Percentiles rank a stretch among this genome's conserved stretches.
phyloP scores from a whole-genome alignment of 192 early-diverging fungal species.

The Coemansia sp. region DNA sequence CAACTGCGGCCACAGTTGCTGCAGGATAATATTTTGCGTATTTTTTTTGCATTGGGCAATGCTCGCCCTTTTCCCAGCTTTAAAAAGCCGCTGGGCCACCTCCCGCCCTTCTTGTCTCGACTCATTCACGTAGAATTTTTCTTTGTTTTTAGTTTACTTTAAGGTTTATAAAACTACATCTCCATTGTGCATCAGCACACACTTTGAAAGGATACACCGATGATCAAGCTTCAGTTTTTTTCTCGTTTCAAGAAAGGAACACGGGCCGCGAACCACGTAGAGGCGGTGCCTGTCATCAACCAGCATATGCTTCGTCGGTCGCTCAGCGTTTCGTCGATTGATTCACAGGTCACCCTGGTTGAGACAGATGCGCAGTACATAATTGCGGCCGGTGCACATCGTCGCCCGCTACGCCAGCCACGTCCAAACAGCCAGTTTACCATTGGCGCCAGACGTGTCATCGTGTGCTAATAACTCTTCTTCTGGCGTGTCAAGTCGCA shows the following conservation, averaged over 20 bases:
- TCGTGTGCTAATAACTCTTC: conserved; percentile 19
- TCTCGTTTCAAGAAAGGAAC: conserved; percentile 18
- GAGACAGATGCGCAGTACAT: background rate
- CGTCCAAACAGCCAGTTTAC: conserved; percentile 50
- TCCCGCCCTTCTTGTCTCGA: too few relatives aligned
- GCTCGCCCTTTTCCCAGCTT: too few relatives aligned
- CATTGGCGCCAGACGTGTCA: conserved; percentile 27
- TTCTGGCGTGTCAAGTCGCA: background rate
- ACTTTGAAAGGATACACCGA: conserved; percentile 1
- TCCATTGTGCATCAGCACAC: too few relatives aligned
- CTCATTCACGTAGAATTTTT: background rate
- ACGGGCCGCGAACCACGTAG: background rate
- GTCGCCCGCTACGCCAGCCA: background rate
- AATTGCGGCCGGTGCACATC: conserved; percentile 1
- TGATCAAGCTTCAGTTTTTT: conserved; percentile 22
- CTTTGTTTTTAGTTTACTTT: background rate
- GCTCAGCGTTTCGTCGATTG: conserved; percentile 7
- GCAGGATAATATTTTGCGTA: too few relatives aligned
- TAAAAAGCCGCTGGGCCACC: background rate
- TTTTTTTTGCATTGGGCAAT: too few relatives aligned
- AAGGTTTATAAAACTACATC: too few relatives aligned
- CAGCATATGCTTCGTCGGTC: conserved; percentile 2
- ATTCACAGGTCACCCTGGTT: conserved; percentile 42
- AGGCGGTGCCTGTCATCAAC: background rate
- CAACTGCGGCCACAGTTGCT: background rate